Percentiles rank a stretch among this genome's conserved stretches.
phyloP scores from a whole-genome alignment of 1,284 basidiomycete species.

The Inonotus obliquus region DNA sequence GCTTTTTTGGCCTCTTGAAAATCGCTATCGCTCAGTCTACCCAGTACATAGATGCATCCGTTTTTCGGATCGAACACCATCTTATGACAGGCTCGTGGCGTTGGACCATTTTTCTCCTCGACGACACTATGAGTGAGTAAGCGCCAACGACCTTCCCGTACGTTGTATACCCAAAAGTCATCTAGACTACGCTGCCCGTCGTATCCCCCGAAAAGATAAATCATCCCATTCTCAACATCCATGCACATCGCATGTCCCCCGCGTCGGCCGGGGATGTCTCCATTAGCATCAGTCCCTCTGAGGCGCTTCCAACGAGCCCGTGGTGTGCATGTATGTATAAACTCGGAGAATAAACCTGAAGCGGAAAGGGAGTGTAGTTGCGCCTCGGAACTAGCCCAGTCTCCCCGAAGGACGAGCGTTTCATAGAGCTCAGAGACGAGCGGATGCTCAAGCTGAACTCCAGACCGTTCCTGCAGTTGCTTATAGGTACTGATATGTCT shows the following conservation, averaged over 20 bases:
- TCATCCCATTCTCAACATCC: conserved; percentile 55
- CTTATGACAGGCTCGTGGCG: conserved; percentile 74
- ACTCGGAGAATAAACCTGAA: conserved; percentile 53
- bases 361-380: conserved; percentile 47
- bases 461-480: conserved; percentile 52
- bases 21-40: conserved; percentile 53
- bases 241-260: conserved; percentile 84
- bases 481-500: conserved; percentile 66
- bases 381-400: conserved; percentile 58
- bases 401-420: conserved; percentile 59
- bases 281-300: conserved; percentile 52
- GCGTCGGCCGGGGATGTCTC: conserved; percentile 56
- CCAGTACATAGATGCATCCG: conserved; percentile 69
- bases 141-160: conserved; percentile 60
- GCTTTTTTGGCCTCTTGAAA: conserved; percentile 20
- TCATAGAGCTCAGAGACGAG: conserved; percentile 64
- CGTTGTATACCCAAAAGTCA: conserved; percentile 77
- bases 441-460: conserved; percentile 65
- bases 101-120: conserved; percentile 59
- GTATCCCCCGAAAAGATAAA: conserved; percentile 82
- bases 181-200: conserved; percentile 69
- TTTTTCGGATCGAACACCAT: conserved; percentile 74
- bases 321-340: conserved; percentile 52
- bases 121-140: conserved; percentile 54
- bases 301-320: conserved; percentile 56